Percentiles rank a stretch among this genome's conserved stretches.
Evolutionary conservation across 1,139 yeast species (phyloP).

Genomic region (Diutina rugosa): DNA sequence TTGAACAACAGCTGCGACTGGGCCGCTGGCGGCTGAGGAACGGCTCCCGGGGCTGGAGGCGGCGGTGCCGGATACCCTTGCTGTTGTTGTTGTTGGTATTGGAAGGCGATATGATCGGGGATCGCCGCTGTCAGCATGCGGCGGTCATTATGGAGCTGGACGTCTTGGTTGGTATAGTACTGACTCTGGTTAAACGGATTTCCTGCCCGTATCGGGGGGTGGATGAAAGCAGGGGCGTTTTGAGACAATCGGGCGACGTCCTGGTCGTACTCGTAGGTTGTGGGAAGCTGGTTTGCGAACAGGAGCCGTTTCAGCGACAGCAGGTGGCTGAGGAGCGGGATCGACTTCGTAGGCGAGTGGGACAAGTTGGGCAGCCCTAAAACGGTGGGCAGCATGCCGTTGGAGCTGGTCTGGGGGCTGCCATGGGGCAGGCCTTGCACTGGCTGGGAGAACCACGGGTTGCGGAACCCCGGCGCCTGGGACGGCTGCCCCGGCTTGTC

Average conservation of each 20-base stretch:
- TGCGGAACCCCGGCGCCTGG: constrained; percentile 22
- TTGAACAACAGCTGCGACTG: neutral
- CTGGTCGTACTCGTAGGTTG: constrained; percentile 31
- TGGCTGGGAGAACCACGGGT: constrained; percentile 29
- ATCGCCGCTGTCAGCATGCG: constrained; percentile 29
- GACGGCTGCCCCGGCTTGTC: constrained; percentile 1
- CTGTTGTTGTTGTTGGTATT: neutral
- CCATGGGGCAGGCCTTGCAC: constrained; percentile 8
- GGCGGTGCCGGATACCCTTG: neutral
- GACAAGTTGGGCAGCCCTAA: constrained; percentile 6
- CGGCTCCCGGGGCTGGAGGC: neutral
- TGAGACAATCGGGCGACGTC: constrained; percentile 11
- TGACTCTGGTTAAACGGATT: constrained; percentile 34
- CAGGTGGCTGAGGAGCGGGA: constrained; percentile 17
- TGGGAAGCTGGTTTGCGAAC: constrained; percentile 35
- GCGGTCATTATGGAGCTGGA: constrained; percentile 19
- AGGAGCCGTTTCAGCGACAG: constrained; percentile 24
- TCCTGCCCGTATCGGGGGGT: constrained; percentile 36
- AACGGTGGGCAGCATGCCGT: neutral
- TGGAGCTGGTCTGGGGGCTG: neutral
- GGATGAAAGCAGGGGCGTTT: constrained; percentile 15
- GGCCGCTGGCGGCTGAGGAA: neutral
- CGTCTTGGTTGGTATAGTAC: constrained; percentile 30
- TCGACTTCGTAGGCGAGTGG: constrained; percentile 17
- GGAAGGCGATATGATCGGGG: neutral